Evolutionary conservation across 2,329 filamentous ascomycete species (phyloP).

Genomic region (Epichloe gansuensis): DNA sequence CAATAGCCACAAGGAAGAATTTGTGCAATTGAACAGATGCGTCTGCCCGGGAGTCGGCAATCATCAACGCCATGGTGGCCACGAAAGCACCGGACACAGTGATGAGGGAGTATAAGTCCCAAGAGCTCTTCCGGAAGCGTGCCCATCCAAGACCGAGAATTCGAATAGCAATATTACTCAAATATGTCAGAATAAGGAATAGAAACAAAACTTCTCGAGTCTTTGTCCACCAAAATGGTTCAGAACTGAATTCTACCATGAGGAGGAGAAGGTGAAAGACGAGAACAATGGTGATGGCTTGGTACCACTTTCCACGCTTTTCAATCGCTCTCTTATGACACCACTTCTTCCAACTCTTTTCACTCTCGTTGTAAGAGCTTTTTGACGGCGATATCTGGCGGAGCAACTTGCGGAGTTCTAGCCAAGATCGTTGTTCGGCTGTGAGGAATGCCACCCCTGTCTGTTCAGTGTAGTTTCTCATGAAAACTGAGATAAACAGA

Average conservation of each 20-base stretch:
- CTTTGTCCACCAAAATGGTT: slow-evolving; percentile 57
- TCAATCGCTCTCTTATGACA: slow-evolving; percentile 90
- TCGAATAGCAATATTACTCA: slow-evolving; percentile 70
- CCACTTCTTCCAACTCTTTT: slow-evolving; percentile 76
- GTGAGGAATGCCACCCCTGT: slow-evolving; percentile 95
- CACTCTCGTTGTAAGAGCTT: slow-evolving; percentile 67
- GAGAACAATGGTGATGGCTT: slow-evolving; percentile 65
- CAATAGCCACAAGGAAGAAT: slow-evolving; percentile 81
- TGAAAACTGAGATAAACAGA: slow-evolving; percentile 96
- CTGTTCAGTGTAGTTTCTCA: slow-evolving; percentile 98
- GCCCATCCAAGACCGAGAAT: slow-evolving; percentile 85
- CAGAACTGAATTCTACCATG: slow-evolving; percentile 73
- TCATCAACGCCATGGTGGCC: slow-evolving; percentile 65
- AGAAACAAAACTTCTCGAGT: slow-evolving; percentile 70
- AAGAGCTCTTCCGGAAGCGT: slow-evolving; percentile 82
- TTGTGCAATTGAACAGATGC: slow-evolving; percentile 78
- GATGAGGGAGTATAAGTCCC: slow-evolving; percentile 83
- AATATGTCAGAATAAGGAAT: slow-evolving; percentile 67
- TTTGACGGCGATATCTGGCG: slow-evolving; percentile 92
- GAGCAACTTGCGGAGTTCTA: slow-evolving; percentile 84
- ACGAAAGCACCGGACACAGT: slow-evolving; percentile 67
- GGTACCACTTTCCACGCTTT: slow-evolving; percentile 88
- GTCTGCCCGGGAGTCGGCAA: slow-evolving; percentile 46
- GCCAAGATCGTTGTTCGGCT: slow-evolving; percentile 90
- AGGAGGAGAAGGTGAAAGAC: slow-evolving; percentile 75